Evolutionary conservation across 495 filamentous ascomycete species (phyloP), one percentile per base, ranked within the genome.

Genomic region (Mytilinidion resinicola): DNA sequence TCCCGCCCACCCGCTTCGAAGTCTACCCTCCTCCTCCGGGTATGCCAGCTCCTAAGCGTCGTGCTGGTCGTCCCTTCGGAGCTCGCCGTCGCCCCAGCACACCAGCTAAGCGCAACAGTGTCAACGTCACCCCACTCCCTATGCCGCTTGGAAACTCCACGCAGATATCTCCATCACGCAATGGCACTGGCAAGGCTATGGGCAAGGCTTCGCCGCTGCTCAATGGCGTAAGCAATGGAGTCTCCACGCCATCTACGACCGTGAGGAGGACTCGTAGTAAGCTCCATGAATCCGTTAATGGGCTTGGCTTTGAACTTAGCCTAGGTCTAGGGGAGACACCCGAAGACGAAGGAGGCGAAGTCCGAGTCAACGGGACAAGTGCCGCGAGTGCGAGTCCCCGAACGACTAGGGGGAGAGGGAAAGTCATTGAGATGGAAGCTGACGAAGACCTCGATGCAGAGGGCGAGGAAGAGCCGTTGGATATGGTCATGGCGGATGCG

Each of bases 1-100:
- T 96, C 49, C 89, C 90, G 0, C 79, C 87, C 1, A 85, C 80
- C 35, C 80, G 90, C 57, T 96, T 93, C 70, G 87, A 95, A 65
- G 82, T 95, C 47, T 92, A 87, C 66, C 91, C 91, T 38, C 86
- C 87, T 3, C 75, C 90, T n/a, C 86, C 82, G 55, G 78, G 82
- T 9, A 70, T 39, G 47, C 53, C 78, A 0, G 61, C 72, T 1
- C 61, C 64, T n/a, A 69, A 73, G 59, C 71, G 76, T 35, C 75
- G 76, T 34, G 64, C 73, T 47, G 77, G 77, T 21, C 77, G 81
- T n/a, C 80, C 81, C 1, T 65, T 63, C 33, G 60, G 70, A 3
- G 55, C 68, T 3, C 57, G 70, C 14, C 55, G 67, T 15, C 59
- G 62, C n/a, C 64, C 59, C 5, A 58, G 60, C 53, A 66, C 65